Base-by-base conservation (phyloP, 2,329 filamentous ascomycete species). In the Fusarium sp. region DNA sequence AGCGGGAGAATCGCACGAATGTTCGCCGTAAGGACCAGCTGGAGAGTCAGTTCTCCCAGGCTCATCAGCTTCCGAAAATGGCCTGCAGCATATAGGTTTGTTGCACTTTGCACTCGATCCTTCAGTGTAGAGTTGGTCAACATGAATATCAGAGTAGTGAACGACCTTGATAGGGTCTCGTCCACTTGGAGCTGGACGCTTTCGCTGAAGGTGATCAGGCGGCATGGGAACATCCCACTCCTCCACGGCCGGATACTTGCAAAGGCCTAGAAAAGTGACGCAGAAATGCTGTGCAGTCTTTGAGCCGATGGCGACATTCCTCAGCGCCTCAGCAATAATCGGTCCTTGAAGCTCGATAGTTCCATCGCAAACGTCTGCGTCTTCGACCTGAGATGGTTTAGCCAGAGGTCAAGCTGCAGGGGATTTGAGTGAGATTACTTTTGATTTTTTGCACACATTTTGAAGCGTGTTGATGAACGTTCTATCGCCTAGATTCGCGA, bases 61-160 rank as follows among this genome's bases (percentile, higher is more conserved):
- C 8, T 79, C 77, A 64, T 87, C 83, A 3, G 70, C 75, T 2
- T 79, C 70, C 1, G 80, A 81, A 65, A 85, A 88, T 2, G 81
- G 74, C 71, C 86, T 82, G 75, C 87, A 89, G 75, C 87, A 89
- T 55, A 88, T 85, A 2, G 85, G 85, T 72, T 87, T 86, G 26
- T 81, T 81, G 74, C 87, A 89, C 61, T 86, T 79, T 21, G 83
- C 80, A 69, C 80, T 87, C 8, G 84, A 79, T 0, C 86, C 87
- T 3, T 80, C 75, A 23, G 81, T 80, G 71, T 89, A 89, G 12
- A 81, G 77, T 7, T 81, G 82, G 64, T 89, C 86, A 52, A 89
- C 77, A 58, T 89, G 87, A 40, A 87, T 85, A 65, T 89, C 87
- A 14, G 84, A 87, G 73, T 85, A 85, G 69, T 89, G 87, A 23